Evolutionary conservation across 495 filamentous ascomycete genomes (phyloP).

Genomic region (Tuber umbilicatum): DNA sequence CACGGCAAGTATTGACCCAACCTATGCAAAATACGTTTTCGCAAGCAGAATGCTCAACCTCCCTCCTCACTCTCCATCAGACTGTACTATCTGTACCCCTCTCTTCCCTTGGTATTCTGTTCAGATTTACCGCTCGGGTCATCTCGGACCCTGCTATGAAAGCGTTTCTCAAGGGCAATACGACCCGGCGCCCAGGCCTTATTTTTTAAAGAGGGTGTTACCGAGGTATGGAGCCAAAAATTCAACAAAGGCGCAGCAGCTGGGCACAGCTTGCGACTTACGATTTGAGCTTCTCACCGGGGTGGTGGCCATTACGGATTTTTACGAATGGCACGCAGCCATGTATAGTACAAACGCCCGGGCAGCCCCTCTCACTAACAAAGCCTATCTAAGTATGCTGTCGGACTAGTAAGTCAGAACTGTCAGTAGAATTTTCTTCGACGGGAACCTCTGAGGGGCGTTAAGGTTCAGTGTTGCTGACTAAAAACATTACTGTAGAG

Average conservation of each 20-base stretch:
- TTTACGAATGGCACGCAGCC: background rate
- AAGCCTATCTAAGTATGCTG: background rate
- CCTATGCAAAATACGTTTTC: background rate
- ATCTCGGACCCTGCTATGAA: background rate
- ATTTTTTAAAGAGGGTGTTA: background rate
- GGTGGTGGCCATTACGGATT: background rate
- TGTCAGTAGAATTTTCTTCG: background rate
- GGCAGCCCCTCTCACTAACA: background rate
- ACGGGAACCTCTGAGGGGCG: background rate
- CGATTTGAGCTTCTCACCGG: background rate
- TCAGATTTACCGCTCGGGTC: slow-evolving; percentile 1
- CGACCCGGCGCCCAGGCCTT: background rate
- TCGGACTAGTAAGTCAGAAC: background rate
- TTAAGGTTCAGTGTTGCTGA: background rate
- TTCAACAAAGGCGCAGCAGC: background rate
- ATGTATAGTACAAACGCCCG: background rate
- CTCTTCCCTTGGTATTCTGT: background rate
- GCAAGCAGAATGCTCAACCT: background rate
- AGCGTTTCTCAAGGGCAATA: background rate
- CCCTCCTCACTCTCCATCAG: background rate
- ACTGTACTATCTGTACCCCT: background rate
- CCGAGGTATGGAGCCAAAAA: background rate
- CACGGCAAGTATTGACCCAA: background rate
- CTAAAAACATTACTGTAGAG: background rate
- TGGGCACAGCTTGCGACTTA: background rate